These are phyloP conservation scores for Iris macrosiphon DNA, from an alignment of 106 monocot genomes.

Conservation along the genomic window DNA sequence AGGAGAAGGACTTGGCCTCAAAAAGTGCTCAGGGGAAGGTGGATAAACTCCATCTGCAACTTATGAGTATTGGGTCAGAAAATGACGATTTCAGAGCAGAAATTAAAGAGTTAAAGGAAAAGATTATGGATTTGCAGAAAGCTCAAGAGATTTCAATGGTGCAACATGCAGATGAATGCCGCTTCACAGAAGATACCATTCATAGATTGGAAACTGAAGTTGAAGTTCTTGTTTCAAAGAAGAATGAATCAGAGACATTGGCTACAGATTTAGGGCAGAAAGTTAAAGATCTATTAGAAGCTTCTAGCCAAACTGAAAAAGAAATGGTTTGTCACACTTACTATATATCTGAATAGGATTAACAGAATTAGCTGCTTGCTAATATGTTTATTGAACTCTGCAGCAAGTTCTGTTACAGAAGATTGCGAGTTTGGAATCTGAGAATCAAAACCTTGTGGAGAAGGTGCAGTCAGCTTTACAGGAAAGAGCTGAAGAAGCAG, in stretches of 20 bases:
- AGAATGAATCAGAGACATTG: conserved; percentile 47
- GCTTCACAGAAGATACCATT: conserved; percentile 70
- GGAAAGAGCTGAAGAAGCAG: conserved; percentile 45
- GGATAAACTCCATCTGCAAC: conserved; percentile 45
- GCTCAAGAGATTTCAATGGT: conserved; percentile 82
- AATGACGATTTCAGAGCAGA: conserved; percentile 33
- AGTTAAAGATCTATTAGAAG: conserved; percentile 48
- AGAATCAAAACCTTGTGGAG: conserved; percentile 40
- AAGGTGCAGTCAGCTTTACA: conserved; percentile 33
- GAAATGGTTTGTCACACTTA: conserved; percentile 45
- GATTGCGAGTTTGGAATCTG: conserved; percentile 55
- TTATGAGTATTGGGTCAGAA: conserved; percentile 26
- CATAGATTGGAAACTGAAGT: conserved; percentile 48
- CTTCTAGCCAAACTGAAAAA: conserved; percentile 35
- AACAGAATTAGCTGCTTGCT: neutral
- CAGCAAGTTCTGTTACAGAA: conserved; percentile 61
- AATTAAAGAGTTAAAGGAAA: conserved; percentile 38
- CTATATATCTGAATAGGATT: conserved; percentile 5
- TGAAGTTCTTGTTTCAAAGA: conserved; percentile 41
- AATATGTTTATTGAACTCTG: conserved; percentile 20
- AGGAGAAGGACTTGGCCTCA: conserved; percentile 48
- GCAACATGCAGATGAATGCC: conserved; percentile 94
- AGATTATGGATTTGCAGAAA: conserved; percentile 68
- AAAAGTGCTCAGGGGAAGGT: conserved; percentile 42
- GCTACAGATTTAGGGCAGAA: conserved; percentile 44